Conservation (phyloP, 805 yeast species). For the Metahyphopichia silvanorum region DNA sequence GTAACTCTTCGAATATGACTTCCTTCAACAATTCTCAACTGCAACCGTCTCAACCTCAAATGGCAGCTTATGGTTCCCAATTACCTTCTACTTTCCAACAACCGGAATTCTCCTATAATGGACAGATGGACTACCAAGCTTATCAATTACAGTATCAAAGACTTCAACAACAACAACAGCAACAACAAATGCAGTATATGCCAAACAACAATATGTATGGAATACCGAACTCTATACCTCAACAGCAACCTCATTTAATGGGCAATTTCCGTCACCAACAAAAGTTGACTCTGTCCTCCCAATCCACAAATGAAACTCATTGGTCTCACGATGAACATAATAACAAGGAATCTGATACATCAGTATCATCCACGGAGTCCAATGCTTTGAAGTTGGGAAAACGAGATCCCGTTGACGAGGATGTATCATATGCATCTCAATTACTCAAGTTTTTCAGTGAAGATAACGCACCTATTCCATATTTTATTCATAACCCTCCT, state of each 20-base stretch:
- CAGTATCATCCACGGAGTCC: conserved; percentile 28
- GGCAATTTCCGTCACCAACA: conserved; percentile 12
- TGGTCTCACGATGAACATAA: conserved; percentile 43
- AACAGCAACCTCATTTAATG: conserved; percentile 19
- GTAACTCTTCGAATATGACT: conserved; percentile 34
- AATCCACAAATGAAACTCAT: conserved; percentile 41
- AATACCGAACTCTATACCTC: conserved; percentile 4
- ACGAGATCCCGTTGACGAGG: conserved; percentile 37
- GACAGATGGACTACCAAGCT: conserved; percentile 18
- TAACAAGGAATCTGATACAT: conserved; percentile 40
- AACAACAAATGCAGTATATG: conserved; percentile 5
- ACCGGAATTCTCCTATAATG: conserved; percentile 18
- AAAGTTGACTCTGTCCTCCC: conserved; percentile 24
- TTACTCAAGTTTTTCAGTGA: conserved; percentile 41
- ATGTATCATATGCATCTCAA: conserved; percentile 36
- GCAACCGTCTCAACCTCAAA: conserved; percentile 43
- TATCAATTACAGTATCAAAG: conserved; percentile 22
- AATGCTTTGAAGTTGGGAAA: conserved; percentile 1
- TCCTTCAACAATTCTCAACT: conserved; percentile 67
- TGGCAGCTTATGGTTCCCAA: conserved; percentile 22
- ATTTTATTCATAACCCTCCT: conserved; percentile 60
- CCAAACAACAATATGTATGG: background rate
- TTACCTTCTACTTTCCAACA: conserved; percentile 21
- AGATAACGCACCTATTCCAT: conserved; percentile 51
- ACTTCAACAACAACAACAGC: conserved; percentile 23